A percentile compares a stretch with the other conserved stretches of the same genome.
Evolutionary conservation across 176 grass and related monocot species (phyloP).

Genomic region (Bromus sterilis): DNA sequence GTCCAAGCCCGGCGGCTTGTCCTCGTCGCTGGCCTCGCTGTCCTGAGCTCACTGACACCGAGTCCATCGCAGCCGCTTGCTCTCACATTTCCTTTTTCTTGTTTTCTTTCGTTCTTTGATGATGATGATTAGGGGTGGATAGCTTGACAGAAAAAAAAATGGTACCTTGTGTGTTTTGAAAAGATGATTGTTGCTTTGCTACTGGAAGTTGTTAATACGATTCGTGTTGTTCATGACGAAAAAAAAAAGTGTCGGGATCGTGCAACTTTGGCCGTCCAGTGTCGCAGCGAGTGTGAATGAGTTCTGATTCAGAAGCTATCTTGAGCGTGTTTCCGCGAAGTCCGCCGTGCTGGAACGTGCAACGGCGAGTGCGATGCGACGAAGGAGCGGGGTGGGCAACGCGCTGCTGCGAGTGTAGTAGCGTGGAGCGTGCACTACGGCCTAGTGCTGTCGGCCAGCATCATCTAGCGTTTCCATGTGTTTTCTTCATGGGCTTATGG

Average conservation of each 20-base stretch:
- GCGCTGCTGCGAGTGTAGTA: background rate
- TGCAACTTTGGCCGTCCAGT: no score
- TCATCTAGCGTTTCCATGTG: background rate
- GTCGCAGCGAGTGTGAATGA: no score
- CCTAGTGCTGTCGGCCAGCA: background rate
- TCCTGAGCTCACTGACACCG: background rate
- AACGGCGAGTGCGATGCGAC: no score
- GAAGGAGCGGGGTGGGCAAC: background rate
- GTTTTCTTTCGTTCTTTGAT: background rate
- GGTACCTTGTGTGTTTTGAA: background rate
- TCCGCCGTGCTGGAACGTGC: no score
- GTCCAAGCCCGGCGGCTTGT: background rate
- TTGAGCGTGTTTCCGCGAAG: no score
- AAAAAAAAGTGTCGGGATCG: no score
- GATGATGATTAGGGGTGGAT: background rate
- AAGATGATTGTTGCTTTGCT: background rate
- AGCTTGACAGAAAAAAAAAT: background rate
- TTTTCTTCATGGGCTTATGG: background rate
- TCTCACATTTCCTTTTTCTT: background rate
- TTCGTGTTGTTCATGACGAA: no score
- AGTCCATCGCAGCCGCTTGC: background rate
- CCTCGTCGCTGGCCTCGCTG: slow-evolving; percentile 25
- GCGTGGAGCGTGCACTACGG: background rate
- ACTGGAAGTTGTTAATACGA: background rate
- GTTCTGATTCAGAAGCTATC: no score